Evolutionary conservation across 139 green algal genomes (phyloP), one percentile per base, ranked within the genome.

Genomic region (Pseudopediastrum boryanum): DNA sequence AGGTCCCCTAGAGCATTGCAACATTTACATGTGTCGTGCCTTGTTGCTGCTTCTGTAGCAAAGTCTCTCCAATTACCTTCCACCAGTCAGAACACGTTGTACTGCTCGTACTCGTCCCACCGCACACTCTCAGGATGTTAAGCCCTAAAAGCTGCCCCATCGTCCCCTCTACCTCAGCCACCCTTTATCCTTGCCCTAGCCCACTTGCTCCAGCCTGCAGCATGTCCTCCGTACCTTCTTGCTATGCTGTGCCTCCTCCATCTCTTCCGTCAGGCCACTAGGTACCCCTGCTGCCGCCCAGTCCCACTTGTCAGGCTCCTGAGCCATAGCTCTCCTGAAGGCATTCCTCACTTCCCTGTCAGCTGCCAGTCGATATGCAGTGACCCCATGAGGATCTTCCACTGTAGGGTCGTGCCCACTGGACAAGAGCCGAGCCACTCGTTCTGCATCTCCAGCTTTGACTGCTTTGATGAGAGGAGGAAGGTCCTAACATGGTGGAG

Each of bases 291-390:
- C 80, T 4, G 75, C 64, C 7, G 16, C 33, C 35, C 80, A 95
- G 82, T 96, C 90, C 90, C 91, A 96, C 69, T 64, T 71, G 29
- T 84, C 80, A 19, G 50, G 42, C 7, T 61, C 44, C 12, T 50
- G 36, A 3, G 85, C 90, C 88, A 94, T 93, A 72, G 66, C 89
- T 36, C 91, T 84, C 8, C 92, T 78, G 78, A 95, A 94, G 2
- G 83, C 88, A 72, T 96, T 90, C n/a, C 71, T 8, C 61, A 80
- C 85, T 7, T 81, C 74, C 82, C 92, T 94, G 71, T 89, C 75
- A 6, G 65, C 70, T 7, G 92, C 90, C 38, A 94, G 61, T 7
- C 71, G 68, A 65, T 96, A 96, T 4, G 92, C 63, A 43, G 83
- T 81, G 16, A 87, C 80, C 1, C 92, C 92, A 21, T 85, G 80